Base-by-base conservation (phyloP, 1,284 basidiomycete genomes). In the Rhodofomes roseus region DNA sequence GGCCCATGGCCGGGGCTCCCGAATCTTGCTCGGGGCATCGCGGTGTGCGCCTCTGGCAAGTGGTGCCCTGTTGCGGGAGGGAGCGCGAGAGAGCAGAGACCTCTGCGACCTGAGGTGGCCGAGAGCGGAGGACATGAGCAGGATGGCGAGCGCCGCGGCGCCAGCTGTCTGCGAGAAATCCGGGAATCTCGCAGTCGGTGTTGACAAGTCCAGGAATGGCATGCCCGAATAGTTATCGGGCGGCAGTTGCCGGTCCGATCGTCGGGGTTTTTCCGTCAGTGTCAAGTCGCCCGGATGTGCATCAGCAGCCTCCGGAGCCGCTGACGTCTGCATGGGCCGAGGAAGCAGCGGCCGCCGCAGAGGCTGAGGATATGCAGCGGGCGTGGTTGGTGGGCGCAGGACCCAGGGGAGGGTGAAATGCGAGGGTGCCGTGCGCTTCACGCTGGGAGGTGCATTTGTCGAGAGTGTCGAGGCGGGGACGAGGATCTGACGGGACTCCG, bases 401-500 rank as follows among this genome's bases (percentile, higher is more conserved):
- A 39, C 37, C 14, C 37, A 39, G 7, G 37, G 14, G 37, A 39
- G 16, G 31, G 7, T 18, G 14, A 18, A n/a, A 18, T 18, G 16
- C 16, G 8, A n/a, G 8, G 22, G 46, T 48, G 46, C 46, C 46
- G 23, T 48, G 23, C 46, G 25, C 25, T 34, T 29, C 23, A 25
- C 40, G 53, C 20, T 16, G 22, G 52, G 18, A 36, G 34, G 16
- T 54, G 37, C 39, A 39, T 36, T 8, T 11, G 50, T 23, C 20
- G 50, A 22, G 18, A 31, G 50, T 14, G 50, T 52, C 50, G 50
- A 52, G 50, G 50, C 50, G 50, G 29, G 50, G 50, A 51, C 50
- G 50, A 52, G 50, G 50, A 52, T 52, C 50, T 52, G 31, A 54
- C 53, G 53, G 53, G 40, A 54, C 53, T 59, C 58, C 58, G 58